Evolutionary conservation across 495 filamentous ascomycete species (phyloP).

Genomic region (Penicillium longicatenatum): DNA sequence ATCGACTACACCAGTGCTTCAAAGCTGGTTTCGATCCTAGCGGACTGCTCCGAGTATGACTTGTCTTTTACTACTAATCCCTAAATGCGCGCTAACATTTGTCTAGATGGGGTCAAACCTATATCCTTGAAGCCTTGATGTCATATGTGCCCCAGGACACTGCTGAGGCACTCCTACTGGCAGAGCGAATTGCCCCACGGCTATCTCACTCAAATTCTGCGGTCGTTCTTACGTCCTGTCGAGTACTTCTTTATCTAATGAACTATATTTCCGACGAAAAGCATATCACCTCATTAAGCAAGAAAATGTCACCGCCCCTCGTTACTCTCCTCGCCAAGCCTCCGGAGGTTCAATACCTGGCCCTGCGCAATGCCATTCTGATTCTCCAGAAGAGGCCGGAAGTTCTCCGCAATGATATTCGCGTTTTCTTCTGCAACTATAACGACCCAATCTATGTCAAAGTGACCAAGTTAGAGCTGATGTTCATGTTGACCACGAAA

Average conservation of each 20-base stretch:
- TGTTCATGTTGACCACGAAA: slow-evolving; percentile 98
- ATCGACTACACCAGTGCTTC: slow-evolving; percentile 97
- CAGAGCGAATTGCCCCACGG: slow-evolving; percentile 90
- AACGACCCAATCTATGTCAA: slow-evolving; percentile 99
- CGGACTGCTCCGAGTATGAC: slow-evolving; percentile 94
- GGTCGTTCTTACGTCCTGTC: slow-evolving; percentile 92
- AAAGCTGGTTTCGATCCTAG: slow-evolving; percentile 94
- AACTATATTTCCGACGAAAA: slow-evolving; percentile 97
- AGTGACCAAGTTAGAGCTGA: slow-evolving; percentile 97
- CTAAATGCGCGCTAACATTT: slow-evolving; percentile 27
- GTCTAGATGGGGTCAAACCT: slow-evolving; percentile 95
- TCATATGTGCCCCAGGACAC: slow-evolving; percentile 94
- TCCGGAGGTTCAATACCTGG: slow-evolving; percentile 95
- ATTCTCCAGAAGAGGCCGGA: slow-evolving; percentile 93
- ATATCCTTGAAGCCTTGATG: slow-evolving; percentile 98
- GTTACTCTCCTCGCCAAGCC: slow-evolving; percentile 96
- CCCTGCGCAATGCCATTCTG: slow-evolving; percentile 88
- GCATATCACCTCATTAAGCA: slow-evolving; percentile 83
- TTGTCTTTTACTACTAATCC: neutral
- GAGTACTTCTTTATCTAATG: slow-evolving; percentile 96
- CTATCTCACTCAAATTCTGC: slow-evolving; percentile 95
- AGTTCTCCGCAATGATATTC: slow-evolving; percentile 92
- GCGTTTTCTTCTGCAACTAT: slow-evolving; percentile 99
- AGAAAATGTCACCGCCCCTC: slow-evolving; percentile 91
- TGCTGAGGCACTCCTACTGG: slow-evolving; percentile 82